A percentile compares a stretch with the other conserved stretches of the same genome.
Conservation (phyloP, 768 basidiomycete species). For the Lyophyllum semitale region DNA sequence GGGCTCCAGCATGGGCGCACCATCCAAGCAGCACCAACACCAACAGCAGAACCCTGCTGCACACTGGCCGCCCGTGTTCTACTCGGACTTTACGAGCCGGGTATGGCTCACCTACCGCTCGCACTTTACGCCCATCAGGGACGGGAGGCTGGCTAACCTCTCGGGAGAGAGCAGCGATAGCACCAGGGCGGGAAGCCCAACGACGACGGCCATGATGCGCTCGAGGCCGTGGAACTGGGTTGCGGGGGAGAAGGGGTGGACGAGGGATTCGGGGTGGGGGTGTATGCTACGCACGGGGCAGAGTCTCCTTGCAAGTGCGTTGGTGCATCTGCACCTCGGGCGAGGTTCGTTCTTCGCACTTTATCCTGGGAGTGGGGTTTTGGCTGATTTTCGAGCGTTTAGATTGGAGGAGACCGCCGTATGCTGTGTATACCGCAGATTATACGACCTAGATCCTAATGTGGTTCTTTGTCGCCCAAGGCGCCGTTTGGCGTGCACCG, state of each 20-base stretch:
- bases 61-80: slow-evolving; percentile 84
- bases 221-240: slow-evolving; percentile 67
- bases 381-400: neutral
- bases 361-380: neutral
- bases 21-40: neutral
- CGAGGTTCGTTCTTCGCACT: slow-evolving; percentile 15
- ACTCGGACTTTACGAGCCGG: slow-evolving; percentile 84
- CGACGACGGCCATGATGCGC: slow-evolving; percentile 28
- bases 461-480: slow-evolving; percentile 83
- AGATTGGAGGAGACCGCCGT: slow-evolving; percentile 86
- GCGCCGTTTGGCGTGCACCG: slow-evolving; percentile 95
- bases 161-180: slow-evolving; percentile 11
- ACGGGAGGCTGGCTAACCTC: slow-evolving; percentile 46
- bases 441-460: slow-evolving; percentile 87
- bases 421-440: slow-evolving; percentile 56
- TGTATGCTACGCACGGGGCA: slow-evolving; percentile 92
- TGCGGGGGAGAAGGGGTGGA: slow-evolving; percentile 74
- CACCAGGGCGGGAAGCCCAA: slow-evolving; percentile 25
- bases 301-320: slow-evolving; percentile 76
- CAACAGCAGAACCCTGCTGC: slow-evolving; percentile 36
- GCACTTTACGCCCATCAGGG: slow-evolving; percentile 81
- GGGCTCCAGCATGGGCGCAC: neutral
- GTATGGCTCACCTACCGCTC: slow-evolving; percentile 94
- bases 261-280: slow-evolving; percentile 87
- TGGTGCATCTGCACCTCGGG: slow-evolving; percentile 75